These are phyloP conservation scores for Rhizodiscina lignyota DNA, from an alignment of 495 filamentous ascomycete species.

Conservation along the genomic window DNA sequence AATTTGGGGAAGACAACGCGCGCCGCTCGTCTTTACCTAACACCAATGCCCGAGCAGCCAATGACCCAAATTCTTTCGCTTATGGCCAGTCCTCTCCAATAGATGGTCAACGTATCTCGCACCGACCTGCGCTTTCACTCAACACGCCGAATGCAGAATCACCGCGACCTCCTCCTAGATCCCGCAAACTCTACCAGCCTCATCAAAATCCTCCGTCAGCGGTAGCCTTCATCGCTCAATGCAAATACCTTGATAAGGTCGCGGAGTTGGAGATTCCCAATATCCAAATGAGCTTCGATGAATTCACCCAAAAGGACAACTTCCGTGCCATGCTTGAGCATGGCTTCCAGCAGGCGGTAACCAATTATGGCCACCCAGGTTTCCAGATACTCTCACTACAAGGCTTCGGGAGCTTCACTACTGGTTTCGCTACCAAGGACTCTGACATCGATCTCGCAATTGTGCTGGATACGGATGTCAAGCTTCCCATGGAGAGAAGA, in stretches of 20 bases:
- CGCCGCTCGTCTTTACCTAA: too few species aligned
- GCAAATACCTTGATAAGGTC: slow-evolving; percentile 18
- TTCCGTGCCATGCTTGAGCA: slow-evolving; percentile 40
- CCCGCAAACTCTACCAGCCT: neutral
- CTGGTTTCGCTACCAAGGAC: slow-evolving; percentile 54
- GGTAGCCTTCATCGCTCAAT: slow-evolving; percentile 8
- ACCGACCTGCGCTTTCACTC: too few species aligned
- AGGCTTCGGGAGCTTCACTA: slow-evolving; percentile 56
- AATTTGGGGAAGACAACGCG: too few species aligned
- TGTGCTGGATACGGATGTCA: too few species aligned
- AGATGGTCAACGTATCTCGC: too few species aligned
- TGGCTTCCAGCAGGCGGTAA: slow-evolving; percentile 38
- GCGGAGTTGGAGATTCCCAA: slow-evolving; percentile 14
- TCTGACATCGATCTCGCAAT: slow-evolving; percentile 66
- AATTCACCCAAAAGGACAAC: slow-evolving; percentile 43
- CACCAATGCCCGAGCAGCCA: too few species aligned
- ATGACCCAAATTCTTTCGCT: too few species aligned
- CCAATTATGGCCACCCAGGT: too few species aligned
- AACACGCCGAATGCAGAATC: too few species aligned
- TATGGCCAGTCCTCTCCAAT: too few species aligned
- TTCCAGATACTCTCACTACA: slow-evolving; percentile 47
- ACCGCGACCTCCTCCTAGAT: neutral
- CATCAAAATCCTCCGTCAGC: too few species aligned
- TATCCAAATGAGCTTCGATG: slow-evolving; percentile 21
- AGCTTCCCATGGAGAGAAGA: too few species aligned